Percentiles rank a stretch among this genome's conserved stretches.
Conservation (phyloP, 371 early-diverging fungal genomes). For the Apophysomyces variabilis region DNA sequence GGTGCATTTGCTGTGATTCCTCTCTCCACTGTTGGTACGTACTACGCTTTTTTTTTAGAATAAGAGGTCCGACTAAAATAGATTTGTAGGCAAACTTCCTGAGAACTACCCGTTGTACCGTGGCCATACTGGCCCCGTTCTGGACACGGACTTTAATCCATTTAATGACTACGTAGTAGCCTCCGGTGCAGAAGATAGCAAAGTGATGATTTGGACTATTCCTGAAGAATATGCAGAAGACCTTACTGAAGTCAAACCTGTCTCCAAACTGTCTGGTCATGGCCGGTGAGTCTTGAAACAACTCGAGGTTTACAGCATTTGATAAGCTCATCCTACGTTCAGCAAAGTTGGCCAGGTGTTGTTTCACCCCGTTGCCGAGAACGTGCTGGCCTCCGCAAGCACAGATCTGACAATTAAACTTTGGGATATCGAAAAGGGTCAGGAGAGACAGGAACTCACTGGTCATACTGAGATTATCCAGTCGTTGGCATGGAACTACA, state of each 20-base stretch:
- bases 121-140: conserved; percentile 93
- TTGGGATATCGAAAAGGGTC: conserved; percentile 96
- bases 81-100: conserved; percentile 73
- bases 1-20: conserved; percentile 97
- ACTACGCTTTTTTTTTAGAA: not conserved
- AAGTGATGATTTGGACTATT: conserved; percentile 95
- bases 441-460: conserved; percentile 84
- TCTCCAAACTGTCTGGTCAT: conserved; percentile 70
- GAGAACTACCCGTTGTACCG: conserved; percentile 86
- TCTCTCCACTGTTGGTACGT: conserved; percentile 74
- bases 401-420: conserved; percentile 94
- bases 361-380: conserved; percentile 96
- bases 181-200: conserved; percentile 93
- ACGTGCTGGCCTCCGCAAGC: conserved; percentile 88
- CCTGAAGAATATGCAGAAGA: conserved; percentile 79
- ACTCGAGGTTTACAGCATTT: not conserved
- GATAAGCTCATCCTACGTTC: conserved; percentile 7
- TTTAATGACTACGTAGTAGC: conserved; percentile 94
- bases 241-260: conserved; percentile 61
- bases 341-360: conserved; percentile 96
- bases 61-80: not conserved
- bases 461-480: conserved; percentile 94
- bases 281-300: conserved; percentile 47
- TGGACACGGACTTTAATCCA: conserved; percentile 97
- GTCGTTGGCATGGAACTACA: conserved; percentile 88